Conservation (phyloP, 192 early-diverging fungal genomes). For the Dissophora ornata region DNA sequence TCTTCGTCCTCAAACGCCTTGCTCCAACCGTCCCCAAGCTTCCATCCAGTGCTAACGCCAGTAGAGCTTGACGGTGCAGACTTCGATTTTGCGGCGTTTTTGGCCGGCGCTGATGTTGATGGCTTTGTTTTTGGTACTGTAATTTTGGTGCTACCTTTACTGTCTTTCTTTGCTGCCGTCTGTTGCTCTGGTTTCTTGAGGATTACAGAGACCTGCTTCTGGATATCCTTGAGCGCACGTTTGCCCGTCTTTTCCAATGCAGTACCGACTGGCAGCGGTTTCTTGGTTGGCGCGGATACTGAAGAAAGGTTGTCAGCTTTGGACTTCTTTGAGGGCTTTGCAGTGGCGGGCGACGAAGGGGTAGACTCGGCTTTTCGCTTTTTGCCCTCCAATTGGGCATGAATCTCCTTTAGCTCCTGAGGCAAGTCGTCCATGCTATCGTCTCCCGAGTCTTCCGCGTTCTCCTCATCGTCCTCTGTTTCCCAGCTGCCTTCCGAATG, state of each 20-base stretch:
- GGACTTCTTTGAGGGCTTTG: conserved; percentile 12
- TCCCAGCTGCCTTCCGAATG: conserved; percentile 30
- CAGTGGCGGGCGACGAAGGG: not conserved
- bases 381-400: conserved; percentile 20
- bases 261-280: not conserved
- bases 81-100: not conserved
- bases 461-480: conserved; percentile 18
- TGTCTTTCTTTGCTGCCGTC: conserved; percentile 1
- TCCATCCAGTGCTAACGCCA: conserved; percentile 1
- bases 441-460: conserved; percentile 13
- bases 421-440: conserved; percentile 54
- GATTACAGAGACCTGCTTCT: conserved; percentile 31
- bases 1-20: conserved; percentile 8
- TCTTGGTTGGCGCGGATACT: not conserved
- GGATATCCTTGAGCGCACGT: not conserved
- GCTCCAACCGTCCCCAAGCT: conserved; percentile 15
- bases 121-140: conserved; percentile 2
- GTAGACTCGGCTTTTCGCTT: conserved; percentile 15
- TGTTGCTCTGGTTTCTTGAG: conserved; percentile 12
- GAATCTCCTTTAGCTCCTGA: conserved; percentile 35
- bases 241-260: conserved; percentile 8
- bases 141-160: not conserved
- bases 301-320: not conserved
- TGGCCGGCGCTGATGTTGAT: not conserved
- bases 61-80: not conserved